Base-by-base conservation (phyloP, 2,329 filamentous ascomycete species). In the Dactylellina parvicollis region DNA sequence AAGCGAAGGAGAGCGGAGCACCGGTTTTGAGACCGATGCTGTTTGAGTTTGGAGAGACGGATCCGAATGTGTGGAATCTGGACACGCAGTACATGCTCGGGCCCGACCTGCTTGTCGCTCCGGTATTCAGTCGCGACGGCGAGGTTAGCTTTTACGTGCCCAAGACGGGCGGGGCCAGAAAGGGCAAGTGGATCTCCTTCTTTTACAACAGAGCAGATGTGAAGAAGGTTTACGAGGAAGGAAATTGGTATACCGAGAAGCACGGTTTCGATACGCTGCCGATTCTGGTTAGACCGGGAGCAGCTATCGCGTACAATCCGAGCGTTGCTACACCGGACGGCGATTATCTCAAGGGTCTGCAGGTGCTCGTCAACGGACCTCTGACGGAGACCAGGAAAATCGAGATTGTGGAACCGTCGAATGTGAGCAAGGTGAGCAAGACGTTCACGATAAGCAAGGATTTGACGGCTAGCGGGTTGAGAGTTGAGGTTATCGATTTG, bases 1-100 rank as follows among this genome's bases (percentile, higher is more conserved):
- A 83, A 56, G 84, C 84, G 1, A 80, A 84, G 40, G 81, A 81
- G 14, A 82, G 83, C 1, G 88, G 88, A 0, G 84, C 86, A 75
- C 88, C 88, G 2, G 83, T 89, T 14, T 85, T 91, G 75, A 81
- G 89, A 36, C 85, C 89, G 18, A 85, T 89, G 79, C 87, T 88
- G 67, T 82, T 91, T 30, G 89, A 92, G 80, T 92, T 91, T 77
- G 89, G 88, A 1, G 84, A 87, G 1, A 72, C 67, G n/a, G 90
- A 92, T 76, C 84, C 85, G n/a, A 90, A 87, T 3, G 82, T 86
- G 0, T 91, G 89, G 85, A 84, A 83, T 56, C 83, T 90, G 47
- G 89, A 92, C 79, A 85, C 87, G 30, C 87, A 91, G 79, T 92
- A 90, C 80, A 89, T 92, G 86, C 82, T 92, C n/a, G 90, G 90